Evolutionary conservation across 768 basidiomycete species (phyloP).

Genomic region (Lactifluus piperatus): DNA sequence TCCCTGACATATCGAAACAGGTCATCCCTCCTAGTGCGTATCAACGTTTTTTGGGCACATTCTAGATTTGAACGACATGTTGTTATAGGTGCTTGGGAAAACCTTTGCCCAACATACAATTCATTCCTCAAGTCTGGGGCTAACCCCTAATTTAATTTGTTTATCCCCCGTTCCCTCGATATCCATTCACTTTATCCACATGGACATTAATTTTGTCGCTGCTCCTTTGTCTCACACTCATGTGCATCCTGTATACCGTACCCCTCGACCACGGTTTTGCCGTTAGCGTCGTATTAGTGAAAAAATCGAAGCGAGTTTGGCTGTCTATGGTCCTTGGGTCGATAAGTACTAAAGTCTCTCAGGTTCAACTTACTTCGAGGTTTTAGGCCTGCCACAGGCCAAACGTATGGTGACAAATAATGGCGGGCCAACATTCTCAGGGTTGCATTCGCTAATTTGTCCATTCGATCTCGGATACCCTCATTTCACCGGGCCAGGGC

Average conservation of each 20-base stretch:
- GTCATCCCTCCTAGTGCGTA: slow-evolving; percentile 1
- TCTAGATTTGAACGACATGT: neutral
- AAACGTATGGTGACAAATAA: too few relatives aligned
- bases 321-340: neutral
- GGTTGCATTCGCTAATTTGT: too few relatives aligned
- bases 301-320: neutral
- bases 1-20: neutral
- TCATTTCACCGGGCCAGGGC: too few relatives aligned
- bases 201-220: neutral
- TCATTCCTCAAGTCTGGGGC: neutral
- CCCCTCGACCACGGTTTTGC: neutral
- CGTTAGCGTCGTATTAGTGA: neutral
- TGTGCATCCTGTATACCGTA: neutral
- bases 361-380: neutral
- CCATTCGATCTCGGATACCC: too few relatives aligned
- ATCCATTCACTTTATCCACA: neutral
- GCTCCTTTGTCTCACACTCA: neutral
- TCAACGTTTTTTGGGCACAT: neutral
- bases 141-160: neutral
- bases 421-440: too few relatives aligned
- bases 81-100: slow-evolving; percentile 4
- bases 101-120: slow-evolving; percentile 15
- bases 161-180: neutral
- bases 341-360: neutral
- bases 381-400: neutral